These are phyloP conservation scores for Pythium chondricola DNA, from an alignment of 352 stramenopile genomes.

Conservation along the genomic window DNA sequence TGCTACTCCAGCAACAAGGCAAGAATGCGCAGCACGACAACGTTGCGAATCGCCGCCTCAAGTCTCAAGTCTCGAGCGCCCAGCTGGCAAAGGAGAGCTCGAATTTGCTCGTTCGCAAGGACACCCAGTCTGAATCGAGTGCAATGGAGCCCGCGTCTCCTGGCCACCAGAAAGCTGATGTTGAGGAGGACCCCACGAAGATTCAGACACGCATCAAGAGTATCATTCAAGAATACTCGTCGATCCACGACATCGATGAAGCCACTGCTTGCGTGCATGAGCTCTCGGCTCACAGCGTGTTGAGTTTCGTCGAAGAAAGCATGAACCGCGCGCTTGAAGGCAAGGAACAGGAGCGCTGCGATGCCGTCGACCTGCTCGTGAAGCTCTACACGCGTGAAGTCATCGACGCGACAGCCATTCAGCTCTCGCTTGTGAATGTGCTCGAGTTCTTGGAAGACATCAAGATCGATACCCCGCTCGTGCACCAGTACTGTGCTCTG, in stretches of 20 bases:
- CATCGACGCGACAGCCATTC: constrained; percentile 67
- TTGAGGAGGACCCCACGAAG: constrained; percentile 29
- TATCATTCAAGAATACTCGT: constrained; percentile 81
- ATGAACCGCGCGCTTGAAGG: constrained; percentile 70
- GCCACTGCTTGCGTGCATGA: constrained; percentile 64
- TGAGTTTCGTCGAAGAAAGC: constrained; percentile 65
- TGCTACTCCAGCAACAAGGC: constrained; percentile 76
- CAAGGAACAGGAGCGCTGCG: constrained; percentile 59
- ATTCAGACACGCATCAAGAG: constrained; percentile 78
- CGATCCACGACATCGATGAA: constrained; percentile 77
- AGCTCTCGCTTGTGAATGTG: constrained; percentile 54
- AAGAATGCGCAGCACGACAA: constrained; percentile 88
- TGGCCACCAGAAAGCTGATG: neutral
- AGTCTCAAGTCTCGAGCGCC: constrained; percentile 69
- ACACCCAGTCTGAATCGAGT: constrained; percentile 14
- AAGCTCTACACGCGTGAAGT: constrained; percentile 61
- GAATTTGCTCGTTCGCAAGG: constrained; percentile 61
- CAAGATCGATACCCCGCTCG: constrained; percentile 78
- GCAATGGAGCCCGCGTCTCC: constrained; percentile 4
- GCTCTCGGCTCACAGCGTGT: constrained; percentile 40
- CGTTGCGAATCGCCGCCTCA: constrained; percentile 59
- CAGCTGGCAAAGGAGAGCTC: constrained; percentile 78
- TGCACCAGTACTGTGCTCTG: constrained; percentile 72
- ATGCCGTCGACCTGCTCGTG: constrained; percentile 71
- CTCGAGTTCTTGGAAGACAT: constrained; percentile 85